Conservation (phyloP, 2,329 filamentous ascomycete genomes). For the Ophiocordyceps camponoti-floridani region DNA sequence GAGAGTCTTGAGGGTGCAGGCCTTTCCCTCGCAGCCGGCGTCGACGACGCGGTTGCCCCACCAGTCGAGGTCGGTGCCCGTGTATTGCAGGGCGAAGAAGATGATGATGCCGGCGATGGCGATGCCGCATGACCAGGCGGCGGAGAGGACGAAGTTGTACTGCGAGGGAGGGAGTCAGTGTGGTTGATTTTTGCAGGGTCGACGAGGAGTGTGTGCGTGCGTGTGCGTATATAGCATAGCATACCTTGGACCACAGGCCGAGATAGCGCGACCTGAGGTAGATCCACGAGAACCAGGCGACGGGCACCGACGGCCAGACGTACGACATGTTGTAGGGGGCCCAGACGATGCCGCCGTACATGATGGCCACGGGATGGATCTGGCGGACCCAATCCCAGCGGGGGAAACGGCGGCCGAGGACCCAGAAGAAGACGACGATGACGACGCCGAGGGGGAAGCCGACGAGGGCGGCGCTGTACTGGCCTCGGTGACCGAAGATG, state of each 20-base stretch:
- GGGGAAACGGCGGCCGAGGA: conserved; percentile 21
- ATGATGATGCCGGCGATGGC: conserved; percentile 33
- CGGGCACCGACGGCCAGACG: conserved; percentile 30
- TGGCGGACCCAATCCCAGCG: conserved; percentile 22
- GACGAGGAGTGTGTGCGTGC: no score
- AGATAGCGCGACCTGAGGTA: conserved; percentile 30
- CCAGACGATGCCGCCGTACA: conserved; percentile 27
- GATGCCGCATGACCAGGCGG: conserved; percentile 29
- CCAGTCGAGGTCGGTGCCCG: conserved; percentile 24
- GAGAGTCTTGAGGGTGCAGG: conserved; percentile 19
- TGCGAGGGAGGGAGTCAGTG: conserved; percentile 9
- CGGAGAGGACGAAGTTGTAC: conserved; percentile 36
- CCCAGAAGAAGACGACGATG: conserved; percentile 26
- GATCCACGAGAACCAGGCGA: conserved; percentile 33
- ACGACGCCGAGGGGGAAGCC: conserved; percentile 28
- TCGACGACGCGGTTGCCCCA: conserved; percentile 26
- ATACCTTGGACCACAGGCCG: conserved; percentile 24
- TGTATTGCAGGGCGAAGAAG: conserved; percentile 31
- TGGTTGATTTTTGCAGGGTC: no score
- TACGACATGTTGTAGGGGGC: conserved; percentile 34
- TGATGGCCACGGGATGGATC: conserved; percentile 27
- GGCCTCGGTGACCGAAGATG: conserved; percentile 28
- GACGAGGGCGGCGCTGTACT: conserved; percentile 33
- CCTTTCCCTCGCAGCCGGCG: conserved; percentile 21
- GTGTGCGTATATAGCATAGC: conserved; percentile 6